phyloP scores from a whole-genome alignment of 257 asterid species.

The Ocimum tenuiflorum region DNA sequence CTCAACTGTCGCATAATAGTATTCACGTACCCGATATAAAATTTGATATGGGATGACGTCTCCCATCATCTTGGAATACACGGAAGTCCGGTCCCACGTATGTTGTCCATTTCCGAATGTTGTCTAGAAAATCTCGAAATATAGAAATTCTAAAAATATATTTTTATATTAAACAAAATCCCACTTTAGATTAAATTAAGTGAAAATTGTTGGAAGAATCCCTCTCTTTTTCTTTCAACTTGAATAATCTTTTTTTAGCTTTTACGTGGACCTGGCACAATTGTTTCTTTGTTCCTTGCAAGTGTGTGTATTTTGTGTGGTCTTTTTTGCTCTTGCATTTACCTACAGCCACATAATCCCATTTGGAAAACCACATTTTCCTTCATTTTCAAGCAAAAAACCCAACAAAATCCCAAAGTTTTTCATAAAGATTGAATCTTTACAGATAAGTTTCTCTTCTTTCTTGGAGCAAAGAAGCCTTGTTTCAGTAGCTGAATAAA shows the following conservation, averaged over 20 bases:
- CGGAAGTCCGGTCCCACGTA: constrained; percentile 32
- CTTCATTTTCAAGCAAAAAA: constrained; percentile 26
- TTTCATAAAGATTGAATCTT: constrained; percentile 36
- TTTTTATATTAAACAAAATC: neutral
- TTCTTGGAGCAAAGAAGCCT: constrained; percentile 9
- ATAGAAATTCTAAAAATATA: neutral
- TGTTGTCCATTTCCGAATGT: constrained; percentile 3
- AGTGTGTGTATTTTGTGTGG: constrained; percentile 12
- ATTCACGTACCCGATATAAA: too few relatives aligned
- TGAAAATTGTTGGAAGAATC: constrained; percentile 3
- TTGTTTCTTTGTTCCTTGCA: constrained; percentile 22
- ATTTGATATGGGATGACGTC: constrained; percentile 21
- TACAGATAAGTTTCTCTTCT: constrained; percentile 32
- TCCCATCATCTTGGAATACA: constrained; percentile 49
- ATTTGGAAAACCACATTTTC: constrained; percentile 21
- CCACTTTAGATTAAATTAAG: constrained; percentile 11
- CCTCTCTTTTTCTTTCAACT: neutral
- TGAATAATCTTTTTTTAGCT: constrained; percentile 31
- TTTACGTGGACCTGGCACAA: constrained; percentile 37
- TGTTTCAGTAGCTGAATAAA: constrained; percentile 30
- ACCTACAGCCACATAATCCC: constrained; percentile 28
- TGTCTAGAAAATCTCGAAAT: neutral
- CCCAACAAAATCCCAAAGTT: constrained; percentile 26
- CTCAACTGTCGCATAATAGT: too few relatives aligned
- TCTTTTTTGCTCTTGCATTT: constrained; percentile 19